Base-by-base conservation (phyloP, 2,329 filamentous ascomycete genomes). In the Bipolaris oryzae region DNA sequence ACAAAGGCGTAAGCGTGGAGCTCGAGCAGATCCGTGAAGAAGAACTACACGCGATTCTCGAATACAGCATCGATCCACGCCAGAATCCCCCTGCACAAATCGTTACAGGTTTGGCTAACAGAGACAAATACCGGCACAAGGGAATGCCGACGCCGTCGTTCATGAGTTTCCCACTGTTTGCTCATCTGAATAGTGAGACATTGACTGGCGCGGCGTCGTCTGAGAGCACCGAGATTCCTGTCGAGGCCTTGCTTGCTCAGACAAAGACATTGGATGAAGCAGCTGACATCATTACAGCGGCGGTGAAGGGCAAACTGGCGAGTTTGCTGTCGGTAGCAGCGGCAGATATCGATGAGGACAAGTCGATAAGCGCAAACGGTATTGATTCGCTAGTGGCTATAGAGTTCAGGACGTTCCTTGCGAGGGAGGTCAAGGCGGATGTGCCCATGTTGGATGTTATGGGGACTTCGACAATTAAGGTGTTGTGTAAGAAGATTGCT, bases 391-490 rank as follows among this genome's bases (percentile, higher is more conserved):
- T 48, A 13, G 45, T 48, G 45, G 45, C 45, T 9, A 48, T 48
- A 28, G 45, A 48, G 18, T 48, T 48, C n/a, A 7, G 45, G 5
- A 48, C 45, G 15, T 48, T 48, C 21, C 45, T 48, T 39, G 45
- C 45, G 20, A 28, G 45, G 9, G 45, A 48, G 9, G 45, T 48
- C 15, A 48, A 48, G 45, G 45, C 45, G 1, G 45, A 48, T 11
- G 45, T 48, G 13, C 45, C 45, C 6, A 48, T 48, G 45, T 39
- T 48, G 45, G 45, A 48, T 31, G 45, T 48, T 39, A 48, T 48
- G 45, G 45, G 45, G 9, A 48, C 45, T 4, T 48, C 45, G 9
- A 48, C 45, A 4, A 48, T 48, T 21, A 23, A 21, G 21, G 45
- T 48, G 15, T 25, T 48, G 34, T 48, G 45, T 7, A 48, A 9